phyloP scores from a whole-genome alignment of 805 yeast species.

The Jamesozyma piceae region DNA sequence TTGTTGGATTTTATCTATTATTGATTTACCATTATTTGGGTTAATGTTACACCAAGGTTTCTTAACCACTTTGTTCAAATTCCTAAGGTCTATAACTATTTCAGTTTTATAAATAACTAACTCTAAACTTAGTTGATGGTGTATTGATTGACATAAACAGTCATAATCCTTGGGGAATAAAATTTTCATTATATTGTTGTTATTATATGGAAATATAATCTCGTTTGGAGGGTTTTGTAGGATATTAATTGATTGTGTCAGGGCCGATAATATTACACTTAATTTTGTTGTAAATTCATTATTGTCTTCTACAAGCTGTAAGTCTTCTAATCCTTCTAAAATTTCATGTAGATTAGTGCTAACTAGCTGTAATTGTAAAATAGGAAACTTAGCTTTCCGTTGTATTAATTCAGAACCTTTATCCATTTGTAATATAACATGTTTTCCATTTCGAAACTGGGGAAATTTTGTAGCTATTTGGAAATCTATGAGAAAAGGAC shows the following conservation, averaged over 20 bases:
- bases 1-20: conserved; percentile 50
- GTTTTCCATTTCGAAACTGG: conserved; percentile 35
- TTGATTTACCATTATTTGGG: conserved; percentile 37
- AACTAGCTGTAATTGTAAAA: conserved; percentile 30
- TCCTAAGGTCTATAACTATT: conserved; percentile 49
- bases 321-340: conserved; percentile 33
- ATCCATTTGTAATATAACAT: conserved; percentile 32
- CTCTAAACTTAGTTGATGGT: conserved; percentile 42
- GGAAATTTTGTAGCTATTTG: conserved; percentile 33
- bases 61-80: conserved; percentile 40
- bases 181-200: conserved; percentile 38
- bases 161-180: conserved; percentile 32
- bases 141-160: conserved; percentile 23
- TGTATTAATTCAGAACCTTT: too few species aligned
- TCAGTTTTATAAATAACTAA: conserved; percentile 53
- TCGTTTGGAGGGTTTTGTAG: conserved; percentile 45
- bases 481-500: conserved; percentile 43
- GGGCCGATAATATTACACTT: conserved; percentile 12
- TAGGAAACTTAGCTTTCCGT: conserved; percentile 33
- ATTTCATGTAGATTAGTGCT: conserved; percentile 18
- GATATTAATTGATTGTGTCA: conserved; percentile 17
- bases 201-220: conserved; percentile 50
- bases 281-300: conserved; percentile 20
- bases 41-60: conserved; percentile 57
- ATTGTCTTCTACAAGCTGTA: conserved; percentile 34